Evolutionary conservation across 2,329 filamentous ascomycete genomes (phyloP).

Genomic region (Lecanicillium sp.): DNA sequence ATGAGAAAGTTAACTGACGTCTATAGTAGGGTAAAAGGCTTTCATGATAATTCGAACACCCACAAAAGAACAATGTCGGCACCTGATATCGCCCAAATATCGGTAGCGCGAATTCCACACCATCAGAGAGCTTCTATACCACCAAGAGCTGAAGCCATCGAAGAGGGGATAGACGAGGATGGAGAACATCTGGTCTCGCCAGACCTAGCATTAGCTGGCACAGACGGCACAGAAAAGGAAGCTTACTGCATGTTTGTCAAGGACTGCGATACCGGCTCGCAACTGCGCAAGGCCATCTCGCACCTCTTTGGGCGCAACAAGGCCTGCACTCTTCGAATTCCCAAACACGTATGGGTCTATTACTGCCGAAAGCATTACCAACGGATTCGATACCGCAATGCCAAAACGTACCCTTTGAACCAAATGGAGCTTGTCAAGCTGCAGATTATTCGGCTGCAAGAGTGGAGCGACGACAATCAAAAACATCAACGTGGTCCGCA

Average conservation of each 20-base stretch:
- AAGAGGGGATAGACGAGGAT: background rate
- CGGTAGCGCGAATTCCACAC: constrained; percentile 11
- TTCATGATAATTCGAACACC: background rate
- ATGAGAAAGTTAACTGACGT: too few relatives aligned
- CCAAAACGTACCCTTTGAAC: constrained; percentile 47
- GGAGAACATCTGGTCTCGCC: background rate
- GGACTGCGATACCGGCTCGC: constrained; percentile 51
- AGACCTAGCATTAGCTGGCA: constrained; percentile 11
- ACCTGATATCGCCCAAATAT: constrained; percentile 29
- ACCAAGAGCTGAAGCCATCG: too few relatives aligned
- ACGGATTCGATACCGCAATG: constrained; percentile 61
- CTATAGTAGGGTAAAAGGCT: too few relatives aligned
- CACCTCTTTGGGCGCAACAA: constrained; percentile 83
- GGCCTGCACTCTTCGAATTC: constrained; percentile 62
- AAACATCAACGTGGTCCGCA: constrained; percentile 19
- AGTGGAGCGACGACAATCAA: constrained; percentile 49
- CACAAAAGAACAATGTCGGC: constrained; percentile 43
- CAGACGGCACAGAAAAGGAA: constrained; percentile 14
- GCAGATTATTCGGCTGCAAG: constrained; percentile 54
- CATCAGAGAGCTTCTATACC: background rate
- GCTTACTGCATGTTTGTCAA: constrained; percentile 45
- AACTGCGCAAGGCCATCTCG: constrained; percentile 66
- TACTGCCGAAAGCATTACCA: constrained; percentile 81
- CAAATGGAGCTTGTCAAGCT: constrained; percentile 57
- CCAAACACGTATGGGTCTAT: constrained; percentile 62